phyloP scores from a whole-genome alignment of 2,329 filamentous ascomycete species.

The Zymoseptoria ardabiliae region DNA sequence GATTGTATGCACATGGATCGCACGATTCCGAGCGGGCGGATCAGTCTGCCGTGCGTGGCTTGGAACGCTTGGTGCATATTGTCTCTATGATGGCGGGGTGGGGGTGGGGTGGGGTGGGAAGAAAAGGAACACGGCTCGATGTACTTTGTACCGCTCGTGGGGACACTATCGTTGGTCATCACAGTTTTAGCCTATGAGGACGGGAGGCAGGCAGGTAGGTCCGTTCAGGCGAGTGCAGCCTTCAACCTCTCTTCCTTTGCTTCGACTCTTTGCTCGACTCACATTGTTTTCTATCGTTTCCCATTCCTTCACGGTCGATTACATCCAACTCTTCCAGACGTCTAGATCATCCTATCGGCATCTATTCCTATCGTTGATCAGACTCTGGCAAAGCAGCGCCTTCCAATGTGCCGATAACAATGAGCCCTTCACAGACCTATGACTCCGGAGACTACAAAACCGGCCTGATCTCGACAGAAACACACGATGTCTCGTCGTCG shows the following conservation, averaged over 20 bases:
- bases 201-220: not conserved
- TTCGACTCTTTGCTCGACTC: not conserved
- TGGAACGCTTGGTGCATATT: not conserved
- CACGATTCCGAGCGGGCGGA: not conserved
- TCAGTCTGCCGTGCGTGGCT: not conserved
- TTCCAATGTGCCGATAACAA: not conserved
- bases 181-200: not conserved
- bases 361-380: not conserved
- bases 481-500: not conserved
- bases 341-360: not conserved
- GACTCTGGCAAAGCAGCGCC: not conserved
- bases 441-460: constrained; percentile 5
- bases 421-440: not conserved
- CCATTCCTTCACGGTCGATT: not conserved
- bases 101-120: not conserved
- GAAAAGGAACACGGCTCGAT: not conserved
- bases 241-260: not conserved
- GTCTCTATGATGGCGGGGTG: not conserved
- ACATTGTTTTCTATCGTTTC: not conserved
- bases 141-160: not conserved
- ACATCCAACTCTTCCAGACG: not conserved
- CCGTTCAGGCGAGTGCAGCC: not conserved
- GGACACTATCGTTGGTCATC: not conserved
- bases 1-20: not conserved
- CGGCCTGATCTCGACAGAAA: not conserved